phyloP scores from a whole-genome alignment of 805 yeast genomes.

The Cyberlindnera saturnus region DNA sequence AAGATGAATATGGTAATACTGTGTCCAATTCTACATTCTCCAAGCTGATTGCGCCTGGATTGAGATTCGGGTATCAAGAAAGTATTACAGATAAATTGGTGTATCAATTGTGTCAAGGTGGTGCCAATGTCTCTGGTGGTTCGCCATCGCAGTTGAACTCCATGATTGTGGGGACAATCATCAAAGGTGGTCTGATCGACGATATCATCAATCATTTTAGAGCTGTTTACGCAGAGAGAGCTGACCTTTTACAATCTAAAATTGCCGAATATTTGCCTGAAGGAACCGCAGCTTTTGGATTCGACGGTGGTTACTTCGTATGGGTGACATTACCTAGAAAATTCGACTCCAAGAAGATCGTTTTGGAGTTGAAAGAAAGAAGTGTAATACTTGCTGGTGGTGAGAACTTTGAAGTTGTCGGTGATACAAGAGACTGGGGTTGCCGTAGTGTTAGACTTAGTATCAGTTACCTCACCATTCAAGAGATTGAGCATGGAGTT shows the following conservation, averaged over 20 bases:
- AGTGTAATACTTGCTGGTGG: slow-evolving; percentile 77
- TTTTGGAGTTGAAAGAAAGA: slow-evolving; percentile 15
- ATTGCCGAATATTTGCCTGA: slow-evolving; percentile 46
- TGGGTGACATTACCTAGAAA: slow-evolving; percentile 65
- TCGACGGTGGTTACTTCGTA: slow-evolving; percentile 82
- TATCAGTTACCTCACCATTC: slow-evolving; percentile 45
- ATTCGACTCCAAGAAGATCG: slow-evolving; percentile 32
- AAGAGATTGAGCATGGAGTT: slow-evolving; percentile 48
- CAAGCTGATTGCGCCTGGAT: slow-evolving; percentile 83
- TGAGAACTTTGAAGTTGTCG: slow-evolving; percentile 67
- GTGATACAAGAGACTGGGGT: slow-evolving; percentile 66
- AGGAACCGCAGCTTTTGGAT: slow-evolving; percentile 49
- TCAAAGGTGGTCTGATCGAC: slow-evolving; percentile 46
- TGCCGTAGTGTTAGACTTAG: slow-evolving; percentile 49
- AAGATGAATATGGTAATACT: slow-evolving; percentile 56
- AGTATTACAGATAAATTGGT: slow-evolving; percentile 56
- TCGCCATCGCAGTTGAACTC: slow-evolving; percentile 79
- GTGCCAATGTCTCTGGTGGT: slow-evolving; percentile 88
- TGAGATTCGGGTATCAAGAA: slow-evolving; percentile 87
- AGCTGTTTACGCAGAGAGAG: slow-evolving; percentile 43
- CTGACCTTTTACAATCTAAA: slow-evolving; percentile 34
- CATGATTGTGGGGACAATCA: slow-evolving; percentile 60
- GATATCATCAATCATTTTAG: slow-evolving; percentile 40
- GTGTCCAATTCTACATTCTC: slow-evolving; percentile 83
- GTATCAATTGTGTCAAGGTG: slow-evolving; percentile 60